Conservation (phyloP, 768 basidiomycete genomes). For the Mycena filopes region DNA sequence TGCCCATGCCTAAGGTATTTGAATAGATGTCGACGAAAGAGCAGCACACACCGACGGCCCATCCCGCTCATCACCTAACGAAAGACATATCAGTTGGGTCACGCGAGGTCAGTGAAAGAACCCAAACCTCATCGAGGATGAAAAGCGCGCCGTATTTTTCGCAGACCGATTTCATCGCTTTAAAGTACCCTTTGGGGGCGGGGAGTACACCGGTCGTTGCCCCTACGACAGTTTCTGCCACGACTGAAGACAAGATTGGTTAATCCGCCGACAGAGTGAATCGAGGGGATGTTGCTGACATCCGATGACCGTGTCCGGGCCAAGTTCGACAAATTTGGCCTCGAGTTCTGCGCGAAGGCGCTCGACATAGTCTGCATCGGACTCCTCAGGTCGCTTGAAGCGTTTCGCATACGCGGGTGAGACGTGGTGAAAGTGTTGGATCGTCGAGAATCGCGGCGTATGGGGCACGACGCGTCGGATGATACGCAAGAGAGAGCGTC, state of each 20-base stretch:
- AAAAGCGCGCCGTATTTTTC: conserved; percentile 81
- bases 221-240: conserved; percentile 88
- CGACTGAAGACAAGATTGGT: conserved; percentile 58
- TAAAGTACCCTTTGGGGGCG: conserved; percentile 87
- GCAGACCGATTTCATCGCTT: conserved; percentile 85
- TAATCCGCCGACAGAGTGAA: not conserved
- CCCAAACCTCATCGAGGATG: conserved; percentile 85
- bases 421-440: conserved; percentile 82
- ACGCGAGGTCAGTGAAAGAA: not conserved
- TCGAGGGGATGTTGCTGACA: conserved; percentile 59
- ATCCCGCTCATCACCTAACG: conserved; percentile 85
- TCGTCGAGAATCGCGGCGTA: conserved; percentile 74
- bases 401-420: conserved; percentile 89
- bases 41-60: conserved; percentile 70
- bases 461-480: conserved; percentile 74
- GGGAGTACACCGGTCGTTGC: conserved; percentile 82
- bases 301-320: conserved; percentile 83
- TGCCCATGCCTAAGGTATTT: conserved; percentile 77
- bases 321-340: conserved; percentile 84
- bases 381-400: conserved; percentile 76
- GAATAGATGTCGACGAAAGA: not conserved
- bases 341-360: conserved; percentile 85
- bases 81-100: not conserved
- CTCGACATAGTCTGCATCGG: conserved; percentile 82
- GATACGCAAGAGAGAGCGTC: conserved; percentile 74